Evolutionary conservation across 495 filamentous ascomycete species (phyloP).

Genomic region (Ramalina intermedia): DNA sequence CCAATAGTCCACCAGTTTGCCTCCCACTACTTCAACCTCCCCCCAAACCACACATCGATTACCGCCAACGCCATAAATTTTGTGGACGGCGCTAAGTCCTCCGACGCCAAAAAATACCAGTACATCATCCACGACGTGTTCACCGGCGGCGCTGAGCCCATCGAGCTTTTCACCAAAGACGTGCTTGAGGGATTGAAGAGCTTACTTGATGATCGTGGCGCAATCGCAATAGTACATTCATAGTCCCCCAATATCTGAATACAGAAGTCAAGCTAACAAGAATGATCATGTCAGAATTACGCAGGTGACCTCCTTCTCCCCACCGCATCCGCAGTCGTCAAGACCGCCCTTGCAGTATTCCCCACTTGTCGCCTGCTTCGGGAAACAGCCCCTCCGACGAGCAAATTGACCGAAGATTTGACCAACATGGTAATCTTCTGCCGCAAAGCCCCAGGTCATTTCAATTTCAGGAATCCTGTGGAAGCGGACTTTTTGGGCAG

Average conservation of each 20-base stretch:
- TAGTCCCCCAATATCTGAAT: too few species aligned
- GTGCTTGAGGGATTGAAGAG: constrained; percentile 54
- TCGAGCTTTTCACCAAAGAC: constrained; percentile 71
- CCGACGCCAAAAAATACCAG: constrained; percentile 43
- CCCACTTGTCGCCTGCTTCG: constrained; percentile 73
- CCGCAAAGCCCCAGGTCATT: constrained; percentile 27
- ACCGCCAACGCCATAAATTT: constrained; percentile 73
- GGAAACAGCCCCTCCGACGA: constrained; percentile 33
- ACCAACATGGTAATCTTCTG: constrained; percentile 74
- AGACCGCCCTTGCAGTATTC: constrained; percentile 58
- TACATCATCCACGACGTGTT: constrained; percentile 99
- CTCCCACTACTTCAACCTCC: constrained; percentile 65
- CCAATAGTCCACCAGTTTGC: constrained; percentile 76
- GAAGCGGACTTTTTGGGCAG: constrained; percentile 58
- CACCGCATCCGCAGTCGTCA: constrained; percentile 53
- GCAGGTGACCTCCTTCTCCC: constrained; percentile 77
- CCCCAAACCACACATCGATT: constrained; percentile 58
- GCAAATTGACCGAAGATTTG: constrained; percentile 39
- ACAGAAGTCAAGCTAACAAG: neutral
- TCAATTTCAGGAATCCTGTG: constrained; percentile 55
- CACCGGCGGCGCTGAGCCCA: constrained; percentile 86
- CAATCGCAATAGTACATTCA: constrained; percentile 70
- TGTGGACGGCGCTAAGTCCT: constrained; percentile 37
- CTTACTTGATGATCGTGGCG: constrained; percentile 62
- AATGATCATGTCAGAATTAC: constrained; percentile 54